Base-by-base conservation (phyloP, 2,329 filamentous ascomycete genomes). In the Myriosclerotinia duriaeana region DNA sequence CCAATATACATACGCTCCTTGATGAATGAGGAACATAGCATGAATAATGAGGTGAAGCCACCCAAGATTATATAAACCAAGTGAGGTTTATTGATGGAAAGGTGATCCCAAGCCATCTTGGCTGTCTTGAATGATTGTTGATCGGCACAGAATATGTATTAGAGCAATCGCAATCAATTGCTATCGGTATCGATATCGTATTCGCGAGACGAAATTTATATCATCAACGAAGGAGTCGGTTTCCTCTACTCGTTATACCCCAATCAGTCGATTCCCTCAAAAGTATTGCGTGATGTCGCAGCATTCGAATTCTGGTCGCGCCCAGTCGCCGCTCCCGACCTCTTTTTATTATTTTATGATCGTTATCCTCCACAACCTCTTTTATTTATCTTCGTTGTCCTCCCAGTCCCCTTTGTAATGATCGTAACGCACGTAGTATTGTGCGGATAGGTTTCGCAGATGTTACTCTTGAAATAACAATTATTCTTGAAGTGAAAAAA, bases 1-100 rank as follows among this genome's bases (percentile, higher is more conserved):
- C 95, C 95, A 78, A 99, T 99, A 81, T 99, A 99, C 76, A 98
- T 85, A 78, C 91, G 91, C 83, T 99, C 95, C 83, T 99, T 99
- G 81, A 99, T 96, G 76, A 98, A 88, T 65, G 96, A 92, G 68
- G 95, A 99, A 79, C 93, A 97, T 68, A 99, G 84, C 95, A 99
- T 99, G 82, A 99, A 99, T 74, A 99, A 83, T 68, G 90, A 93
- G 72, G 95, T 99, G 82, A 99, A 99, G 78, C 94, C 95, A 75
- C 95, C 95, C 66, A 99, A 83, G 80, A 99, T 97, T 80, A 98
- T 92, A 80, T 99, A 99, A 71, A 96, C 95, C 91, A 98, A 80
- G 83, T 99, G 95, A 75, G 95, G 92, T 83, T 89, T 91, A 80
- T 96, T 97, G 81, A 98, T 89, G 69, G 88, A 88, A 64, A 94